These are phyloP conservation scores for Striga hermonthica DNA, from an alignment of 305 asterid genomes.

Conservation along the genomic window DNA sequence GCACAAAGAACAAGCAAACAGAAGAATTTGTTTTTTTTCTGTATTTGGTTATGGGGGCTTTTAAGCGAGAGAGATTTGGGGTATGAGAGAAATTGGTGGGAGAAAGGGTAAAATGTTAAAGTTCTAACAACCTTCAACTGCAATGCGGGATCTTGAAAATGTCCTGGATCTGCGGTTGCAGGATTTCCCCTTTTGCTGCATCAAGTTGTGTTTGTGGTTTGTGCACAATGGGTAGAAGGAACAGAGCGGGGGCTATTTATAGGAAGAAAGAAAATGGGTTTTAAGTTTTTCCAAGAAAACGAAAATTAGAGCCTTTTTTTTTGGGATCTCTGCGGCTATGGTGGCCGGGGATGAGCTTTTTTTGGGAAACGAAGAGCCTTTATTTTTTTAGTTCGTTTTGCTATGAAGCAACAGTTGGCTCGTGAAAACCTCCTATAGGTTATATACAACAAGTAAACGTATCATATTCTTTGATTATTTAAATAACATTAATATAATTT, in stretches of 20 bases:
- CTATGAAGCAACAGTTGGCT: no score
- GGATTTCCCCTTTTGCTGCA: conserved; percentile 78
- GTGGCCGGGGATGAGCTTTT: no score
- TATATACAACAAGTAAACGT: no score
- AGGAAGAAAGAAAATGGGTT: no score
- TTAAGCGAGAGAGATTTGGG: conserved; percentile 1
- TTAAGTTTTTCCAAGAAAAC: no score
- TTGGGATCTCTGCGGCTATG: no score
- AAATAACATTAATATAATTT: no score
- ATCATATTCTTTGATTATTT: no score
- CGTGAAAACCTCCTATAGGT: no score
- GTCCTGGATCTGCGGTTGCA: conserved; percentile 74
- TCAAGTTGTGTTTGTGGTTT: conserved; percentile 32
- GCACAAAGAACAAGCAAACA: conserved; percentile 2
- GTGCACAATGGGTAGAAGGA: background rate
- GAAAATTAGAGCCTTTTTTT: no score
- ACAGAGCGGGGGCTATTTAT: background rate
- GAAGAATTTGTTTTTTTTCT: background rate
- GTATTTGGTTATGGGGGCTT: background rate
- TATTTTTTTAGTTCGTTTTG: no score
- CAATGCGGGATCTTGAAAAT: conserved; percentile 88
- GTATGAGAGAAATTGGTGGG: conserved; percentile 3
- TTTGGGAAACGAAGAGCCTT: no score
- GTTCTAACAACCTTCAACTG: conserved; percentile 65
- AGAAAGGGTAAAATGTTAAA: conserved; percentile 1